Evolutionary conservation across 805 yeast genomes (phyloP).

Genomic region (Kodamaea restingae): DNA sequence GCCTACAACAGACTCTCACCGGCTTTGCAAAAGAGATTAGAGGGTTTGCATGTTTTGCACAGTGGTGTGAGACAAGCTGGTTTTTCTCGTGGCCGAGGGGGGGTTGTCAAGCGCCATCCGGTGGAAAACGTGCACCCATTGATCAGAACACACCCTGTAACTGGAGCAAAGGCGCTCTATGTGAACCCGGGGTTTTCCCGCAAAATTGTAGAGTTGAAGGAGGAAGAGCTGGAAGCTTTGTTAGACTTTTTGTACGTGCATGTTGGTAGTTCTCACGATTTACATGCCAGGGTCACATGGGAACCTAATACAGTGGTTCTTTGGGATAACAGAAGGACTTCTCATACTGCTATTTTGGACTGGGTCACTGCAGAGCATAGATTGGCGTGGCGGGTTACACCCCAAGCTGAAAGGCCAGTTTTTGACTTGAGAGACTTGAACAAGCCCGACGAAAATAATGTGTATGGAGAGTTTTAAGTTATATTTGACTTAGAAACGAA

Average conservation of each 20-base stretch:
- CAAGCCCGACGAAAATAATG: slow-evolving; percentile 19
- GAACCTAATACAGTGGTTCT: slow-evolving; percentile 34
- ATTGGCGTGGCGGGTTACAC: slow-evolving; percentile 36
- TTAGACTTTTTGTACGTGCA: slow-evolving; percentile 32
- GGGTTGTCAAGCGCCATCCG: slow-evolving; percentile 31
- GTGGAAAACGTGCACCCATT: slow-evolving; percentile 37
- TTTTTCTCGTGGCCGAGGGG: slow-evolving; percentile 21
- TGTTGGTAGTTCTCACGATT: slow-evolving; percentile 32
- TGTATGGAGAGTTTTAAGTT: slow-evolving; percentile 5
- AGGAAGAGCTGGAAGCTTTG: slow-evolving; percentile 34
- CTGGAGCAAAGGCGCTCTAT: slow-evolving; percentile 33
- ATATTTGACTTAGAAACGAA: not conserved
- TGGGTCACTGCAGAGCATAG: slow-evolving; percentile 29
- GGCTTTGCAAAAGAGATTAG: slow-evolving; percentile 31
- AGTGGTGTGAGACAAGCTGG: slow-evolving; percentile 35
- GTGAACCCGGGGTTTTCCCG: slow-evolving; percentile 34
- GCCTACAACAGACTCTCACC: slow-evolving; percentile 39
- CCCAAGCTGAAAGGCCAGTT: slow-evolving; percentile 39
- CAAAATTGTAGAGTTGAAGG: slow-evolving; percentile 35
- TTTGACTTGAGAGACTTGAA: slow-evolving; percentile 19
- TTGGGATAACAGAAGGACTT: slow-evolving; percentile 39
- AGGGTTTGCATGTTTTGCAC: slow-evolving; percentile 34
- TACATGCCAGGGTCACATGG: slow-evolving; percentile 36
- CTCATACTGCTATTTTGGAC: slow-evolving; percentile 35
- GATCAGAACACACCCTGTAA: slow-evolving; percentile 38